Conservation (phyloP, 805 yeast species). For the Wickerhamomyces mucosus region DNA sequence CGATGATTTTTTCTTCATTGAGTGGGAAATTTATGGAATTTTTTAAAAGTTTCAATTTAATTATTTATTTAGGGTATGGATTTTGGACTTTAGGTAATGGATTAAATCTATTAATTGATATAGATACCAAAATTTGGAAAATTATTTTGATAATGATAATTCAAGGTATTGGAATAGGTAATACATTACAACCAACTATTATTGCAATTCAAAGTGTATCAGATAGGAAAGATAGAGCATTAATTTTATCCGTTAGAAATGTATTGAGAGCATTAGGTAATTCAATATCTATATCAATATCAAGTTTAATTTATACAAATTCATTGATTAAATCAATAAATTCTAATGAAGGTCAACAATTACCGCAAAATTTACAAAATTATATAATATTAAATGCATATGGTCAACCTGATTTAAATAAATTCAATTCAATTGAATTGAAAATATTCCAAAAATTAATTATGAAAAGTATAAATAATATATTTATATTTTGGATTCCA, state of each 20-base stretch:
- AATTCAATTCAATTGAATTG: neutral
- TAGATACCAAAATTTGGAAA: slow-evolving; percentile 20
- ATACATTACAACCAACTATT: slow-evolving; percentile 15
- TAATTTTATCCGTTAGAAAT: slow-evolving; percentile 47
- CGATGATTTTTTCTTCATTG: slow-evolving; percentile 33
- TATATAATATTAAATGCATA: slow-evolving; percentile 1
- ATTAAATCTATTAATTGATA: slow-evolving; percentile 26
- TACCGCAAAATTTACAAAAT: neutral
- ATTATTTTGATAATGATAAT: slow-evolving; percentile 26
- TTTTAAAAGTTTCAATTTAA: slow-evolving; percentile 32
- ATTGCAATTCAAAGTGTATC: slow-evolving; percentile 50
- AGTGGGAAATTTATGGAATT: slow-evolving; percentile 37
- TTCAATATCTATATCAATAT: slow-evolving; percentile 44
- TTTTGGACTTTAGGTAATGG: slow-evolving; percentile 33
- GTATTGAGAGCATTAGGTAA: slow-evolving; percentile 51
- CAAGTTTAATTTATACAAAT: slow-evolving; percentile 9
- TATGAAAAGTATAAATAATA: slow-evolving; percentile 1
- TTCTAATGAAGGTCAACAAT: neutral
- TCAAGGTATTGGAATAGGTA: slow-evolving; percentile 34
- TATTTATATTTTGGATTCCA: slow-evolving; percentile 4
- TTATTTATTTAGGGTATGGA: slow-evolving; percentile 32
- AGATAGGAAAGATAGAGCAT: slow-evolving; percentile 41
- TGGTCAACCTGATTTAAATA: neutral
- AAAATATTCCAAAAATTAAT: neutral
- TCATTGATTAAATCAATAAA: too few species aligned